A percentile compares a stretch with the other conserved stretches of the same genome.
Evolutionary conservation across 75 land plant species (phyloP).

Genomic region (Picea sitchensis): DNA sequence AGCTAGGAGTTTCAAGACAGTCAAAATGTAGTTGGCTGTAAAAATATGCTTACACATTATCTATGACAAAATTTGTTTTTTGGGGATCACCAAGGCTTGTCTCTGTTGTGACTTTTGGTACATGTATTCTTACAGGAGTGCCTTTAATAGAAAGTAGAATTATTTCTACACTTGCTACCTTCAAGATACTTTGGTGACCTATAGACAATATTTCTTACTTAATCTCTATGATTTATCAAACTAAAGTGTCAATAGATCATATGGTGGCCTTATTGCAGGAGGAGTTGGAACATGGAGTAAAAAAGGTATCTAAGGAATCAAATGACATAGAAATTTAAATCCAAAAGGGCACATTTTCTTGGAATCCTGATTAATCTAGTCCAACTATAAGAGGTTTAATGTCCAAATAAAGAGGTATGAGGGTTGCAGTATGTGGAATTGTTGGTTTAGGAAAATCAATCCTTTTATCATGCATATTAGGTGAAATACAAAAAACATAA

Average conservation of each 20-base stretch:
- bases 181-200: constrained; percentile 47
- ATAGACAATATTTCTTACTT: constrained; percentile 49
- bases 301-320: constrained; percentile 22
- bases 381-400: constrained; percentile 42
- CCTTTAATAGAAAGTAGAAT: constrained; percentile 18
- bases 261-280: constrained; percentile 48
- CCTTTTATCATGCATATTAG: no score
- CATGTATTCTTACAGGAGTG: constrained; percentile 15
- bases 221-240: constrained; percentile 43
- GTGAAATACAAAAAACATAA: no score
- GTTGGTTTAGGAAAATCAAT: constrained; percentile 16
- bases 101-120: constrained; percentile 12
- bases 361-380: constrained; percentile 39
- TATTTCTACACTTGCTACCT: constrained; percentile 16
- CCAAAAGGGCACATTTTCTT: constrained; percentile 29
- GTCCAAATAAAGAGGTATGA: constrained; percentile 51
- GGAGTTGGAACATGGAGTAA: constrained; percentile 30
- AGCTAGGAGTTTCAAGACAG: constrained; percentile 3
- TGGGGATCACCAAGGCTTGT: constrained; percentile 11
- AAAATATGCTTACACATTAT: constrained; percentile 9
- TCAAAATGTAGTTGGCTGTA: constrained; percentile 21
- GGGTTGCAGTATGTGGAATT: constrained; percentile 74
- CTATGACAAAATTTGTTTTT: constrained; percentile 8
- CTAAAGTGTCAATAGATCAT: constrained; percentile 66
- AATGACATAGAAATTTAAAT: constrained; percentile 38